These are phyloP conservation scores for Claviceps quebecensis DNA, from an alignment of 2,329 filamentous ascomycete species.

Conservation along the genomic window DNA sequence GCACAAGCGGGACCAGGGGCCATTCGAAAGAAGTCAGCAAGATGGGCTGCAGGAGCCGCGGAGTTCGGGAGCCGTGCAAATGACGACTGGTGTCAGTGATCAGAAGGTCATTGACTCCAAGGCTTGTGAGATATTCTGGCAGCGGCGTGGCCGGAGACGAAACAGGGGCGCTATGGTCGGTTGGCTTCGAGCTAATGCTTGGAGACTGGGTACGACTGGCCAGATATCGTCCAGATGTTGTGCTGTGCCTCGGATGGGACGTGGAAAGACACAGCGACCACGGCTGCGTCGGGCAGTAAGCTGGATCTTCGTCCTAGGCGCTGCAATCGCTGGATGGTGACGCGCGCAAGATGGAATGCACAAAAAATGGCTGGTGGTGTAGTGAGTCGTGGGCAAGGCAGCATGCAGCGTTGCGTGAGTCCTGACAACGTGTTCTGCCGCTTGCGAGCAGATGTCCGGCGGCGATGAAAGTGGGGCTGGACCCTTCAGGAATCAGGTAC, in stretches of 20 bases:
- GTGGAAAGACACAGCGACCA: neutral
- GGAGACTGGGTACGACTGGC: neutral
- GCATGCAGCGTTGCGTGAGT: neutral
- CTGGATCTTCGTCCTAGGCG: neutral
- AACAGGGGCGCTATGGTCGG: neutral
- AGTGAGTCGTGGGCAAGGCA: no score
- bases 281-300: neutral
- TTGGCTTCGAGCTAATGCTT: neutral
- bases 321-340: neutral
- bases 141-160: neutral
- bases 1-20: conserved; percentile 25
- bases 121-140: neutral
- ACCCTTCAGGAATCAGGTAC: neutral
- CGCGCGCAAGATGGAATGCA: no score
- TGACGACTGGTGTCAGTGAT: neutral
- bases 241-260: neutral
- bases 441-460: neutral
- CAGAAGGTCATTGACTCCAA: neutral
- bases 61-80: neutral
- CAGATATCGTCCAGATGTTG: neutral
- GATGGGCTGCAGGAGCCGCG: neutral
- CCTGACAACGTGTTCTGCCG: neutral
- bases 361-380: no score
- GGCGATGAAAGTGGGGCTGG: neutral
- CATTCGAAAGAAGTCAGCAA: conserved; percentile 24